Evolutionary conservation across 495 filamentous ascomycete genomes (phyloP).

Genomic region (Aspergillus indologenus): DNA sequence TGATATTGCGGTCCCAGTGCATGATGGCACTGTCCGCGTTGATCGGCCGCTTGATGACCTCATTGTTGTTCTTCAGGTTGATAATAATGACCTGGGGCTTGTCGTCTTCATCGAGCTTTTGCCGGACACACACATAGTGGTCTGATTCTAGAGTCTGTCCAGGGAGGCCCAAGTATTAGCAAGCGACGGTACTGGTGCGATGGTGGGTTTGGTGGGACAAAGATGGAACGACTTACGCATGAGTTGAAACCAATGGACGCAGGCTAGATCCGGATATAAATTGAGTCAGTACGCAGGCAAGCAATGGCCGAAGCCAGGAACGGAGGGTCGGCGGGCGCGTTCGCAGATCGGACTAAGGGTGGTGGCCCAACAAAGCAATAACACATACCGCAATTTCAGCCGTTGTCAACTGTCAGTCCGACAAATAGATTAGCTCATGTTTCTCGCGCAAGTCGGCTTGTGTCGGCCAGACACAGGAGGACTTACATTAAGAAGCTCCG

Average conservation of each 20-base stretch:
- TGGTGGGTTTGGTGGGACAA: constrained; percentile 8
- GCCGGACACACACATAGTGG: constrained; percentile 89
- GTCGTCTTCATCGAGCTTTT: constrained; percentile 76
- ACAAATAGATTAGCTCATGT: constrained; percentile 22
- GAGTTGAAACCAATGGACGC: constrained; percentile 92
- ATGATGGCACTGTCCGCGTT: constrained; percentile 99
- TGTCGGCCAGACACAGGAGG: constrained; percentile 10
- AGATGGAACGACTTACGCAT: constrained; percentile 64
- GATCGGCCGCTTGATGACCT: constrained; percentile 88
- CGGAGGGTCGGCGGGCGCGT: constrained; percentile 9
- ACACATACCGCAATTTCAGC: constrained; percentile 75
- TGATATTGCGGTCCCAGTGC: constrained; percentile 95
- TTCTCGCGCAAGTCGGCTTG: not conserved
- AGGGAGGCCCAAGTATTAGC: constrained; percentile 12
- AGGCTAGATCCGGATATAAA: constrained; percentile 46
- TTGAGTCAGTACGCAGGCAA: constrained; percentile 32
- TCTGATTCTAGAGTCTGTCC: constrained; percentile 94
- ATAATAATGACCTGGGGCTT: constrained; percentile 94
- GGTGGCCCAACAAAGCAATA: constrained; percentile 13
- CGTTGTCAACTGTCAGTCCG: constrained; percentile 59
- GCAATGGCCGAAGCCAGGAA: constrained; percentile 12
- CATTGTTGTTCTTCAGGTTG: constrained; percentile 92
- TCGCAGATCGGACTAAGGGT: constrained; percentile 23
- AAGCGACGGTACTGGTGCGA: not conserved
- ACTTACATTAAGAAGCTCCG: constrained; percentile 84